Percentiles rank a stretch among this genome's conserved stretches.
Evolutionary conservation across 148 eudicot species (phyloP).

Genomic region (Bassia scoparia): DNA sequence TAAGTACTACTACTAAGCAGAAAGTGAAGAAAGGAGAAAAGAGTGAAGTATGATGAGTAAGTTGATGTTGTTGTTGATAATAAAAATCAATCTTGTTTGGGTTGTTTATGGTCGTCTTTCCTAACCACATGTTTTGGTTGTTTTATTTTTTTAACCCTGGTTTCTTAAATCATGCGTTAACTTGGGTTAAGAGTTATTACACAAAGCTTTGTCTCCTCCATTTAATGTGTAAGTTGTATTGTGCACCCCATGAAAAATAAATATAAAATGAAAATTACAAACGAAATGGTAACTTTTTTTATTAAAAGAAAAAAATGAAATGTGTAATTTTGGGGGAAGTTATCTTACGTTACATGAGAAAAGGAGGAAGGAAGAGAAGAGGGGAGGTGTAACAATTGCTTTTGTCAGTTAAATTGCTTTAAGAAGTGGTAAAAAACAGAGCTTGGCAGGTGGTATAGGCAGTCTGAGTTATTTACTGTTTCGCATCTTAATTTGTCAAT

Average conservation of each 20-base stretch:
- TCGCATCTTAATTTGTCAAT: conserved; percentile 23
- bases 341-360: neutral
- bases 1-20: conserved; percentile 2
- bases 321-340: neutral
- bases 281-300: too few species aligned
- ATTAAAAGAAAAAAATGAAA: neutral
- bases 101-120: conserved; percentile 36
- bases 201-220: conserved; percentile 20
- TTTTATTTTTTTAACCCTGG: conserved; percentile 30
- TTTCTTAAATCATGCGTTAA: conserved; percentile 24
- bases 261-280: too few species aligned
- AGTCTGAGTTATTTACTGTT: conserved; percentile 22
- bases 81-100: conserved; percentile 34
- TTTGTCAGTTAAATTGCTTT: conserved; percentile 25
- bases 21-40: conserved; percentile 1
- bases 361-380: neutral
- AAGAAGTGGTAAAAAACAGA: conserved; percentile 22
- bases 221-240: conserved; percentile 20
- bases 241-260: too few species aligned
- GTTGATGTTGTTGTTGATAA: conserved; percentile 40
- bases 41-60: conserved; percentile 6
- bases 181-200: conserved; percentile 28
- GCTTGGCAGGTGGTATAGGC: conserved; percentile 12
- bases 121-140: conserved; percentile 33
- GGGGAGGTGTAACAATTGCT: conserved; percentile 12